Evolutionary conservation across 1,139 yeast species (phyloP).

Genomic region (Kazachstania sp.): DNA sequence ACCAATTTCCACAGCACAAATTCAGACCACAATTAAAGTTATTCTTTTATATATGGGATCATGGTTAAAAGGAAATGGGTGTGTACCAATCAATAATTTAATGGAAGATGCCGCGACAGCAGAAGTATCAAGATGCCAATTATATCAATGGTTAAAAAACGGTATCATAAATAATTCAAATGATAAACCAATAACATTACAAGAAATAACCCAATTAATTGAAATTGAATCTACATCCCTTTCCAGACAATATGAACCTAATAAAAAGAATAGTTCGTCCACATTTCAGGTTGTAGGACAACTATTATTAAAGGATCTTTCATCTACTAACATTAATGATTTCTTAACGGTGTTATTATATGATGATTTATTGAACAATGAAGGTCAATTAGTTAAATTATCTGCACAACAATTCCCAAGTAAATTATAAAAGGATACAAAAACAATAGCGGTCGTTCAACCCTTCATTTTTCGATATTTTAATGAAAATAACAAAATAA

Average conservation of each 20-base stretch:
- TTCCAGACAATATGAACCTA: constrained; percentile 31
- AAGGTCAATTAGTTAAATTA: constrained; percentile 15
- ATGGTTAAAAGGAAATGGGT: constrained; percentile 74
- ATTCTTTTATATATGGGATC: constrained; percentile 80
- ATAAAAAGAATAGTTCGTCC: constrained; percentile 30
- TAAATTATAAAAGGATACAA: constrained; percentile 1
- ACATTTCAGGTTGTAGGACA: constrained; percentile 44
- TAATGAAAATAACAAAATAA: too few species aligned
- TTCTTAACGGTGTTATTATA: constrained; percentile 65
- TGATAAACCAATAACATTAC: constrained; percentile 51
- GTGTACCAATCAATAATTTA: constrained; percentile 75
- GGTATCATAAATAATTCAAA: constrained; percentile 50
- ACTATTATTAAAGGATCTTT: constrained; percentile 56
- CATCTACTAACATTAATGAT: constrained; percentile 63
- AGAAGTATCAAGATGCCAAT: constrained; percentile 73
- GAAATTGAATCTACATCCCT: constrained; percentile 54
- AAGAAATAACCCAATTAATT: constrained; percentile 47
- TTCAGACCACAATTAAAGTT: constrained; percentile 58
- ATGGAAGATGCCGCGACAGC: constrained; percentile 91
- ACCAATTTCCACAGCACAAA: too few species aligned
- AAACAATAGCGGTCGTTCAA: neutral
- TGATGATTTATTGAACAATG: constrained; percentile 53
- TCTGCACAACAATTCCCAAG: constrained; percentile 3
- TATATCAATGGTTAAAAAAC: constrained; percentile 79
- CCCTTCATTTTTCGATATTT: too few species aligned